These are phyloP conservation scores for Aspergillus sp. DNA, from an alignment of 2,329 filamentous ascomycete genomes.

Conservation along the genomic window DNA sequence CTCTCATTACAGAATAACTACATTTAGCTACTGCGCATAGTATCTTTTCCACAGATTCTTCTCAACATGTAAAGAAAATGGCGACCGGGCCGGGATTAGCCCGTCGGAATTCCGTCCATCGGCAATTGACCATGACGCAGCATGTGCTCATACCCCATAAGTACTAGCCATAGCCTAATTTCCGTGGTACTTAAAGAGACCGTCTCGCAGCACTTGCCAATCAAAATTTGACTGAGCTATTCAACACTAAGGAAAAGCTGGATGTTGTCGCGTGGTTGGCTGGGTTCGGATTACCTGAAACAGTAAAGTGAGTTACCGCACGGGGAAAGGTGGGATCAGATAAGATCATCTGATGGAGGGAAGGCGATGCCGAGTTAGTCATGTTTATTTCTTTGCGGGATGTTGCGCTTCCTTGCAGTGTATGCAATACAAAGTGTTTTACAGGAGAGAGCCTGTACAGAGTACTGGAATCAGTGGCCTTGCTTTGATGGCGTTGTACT, in stretches of 20 bases:
- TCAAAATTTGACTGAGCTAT: background rate
- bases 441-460: too few relatives aligned
- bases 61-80: too few relatives aligned
- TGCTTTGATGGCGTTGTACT: too few relatives aligned
- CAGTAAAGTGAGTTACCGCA: too few relatives aligned
- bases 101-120: slow-evolving; percentile 9
- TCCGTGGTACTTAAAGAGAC: background rate
- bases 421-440: too few relatives aligned
- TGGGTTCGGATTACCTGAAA: slow-evolving; percentile 3
- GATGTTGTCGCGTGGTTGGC: background rate
- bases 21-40: too few relatives aligned
- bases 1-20: too few relatives aligned
- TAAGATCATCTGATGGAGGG: slow-evolving; percentile 17
- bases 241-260: too few relatives aligned
- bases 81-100: slow-evolving; percentile 7
- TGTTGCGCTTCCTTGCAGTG: too few relatives aligned
- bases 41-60: too few relatives aligned
- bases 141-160: background rate
- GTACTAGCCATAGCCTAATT: background rate
- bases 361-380: background rate
- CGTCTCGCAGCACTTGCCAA: too few relatives aligned
- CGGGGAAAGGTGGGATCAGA: slow-evolving; percentile 16
- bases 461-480: too few relatives aligned
- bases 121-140: slow-evolving; percentile 2
- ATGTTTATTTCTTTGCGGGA: background rate